phyloP scores from a whole-genome alignment of 106 monocot species.

The Dendrobium officinale region DNA sequence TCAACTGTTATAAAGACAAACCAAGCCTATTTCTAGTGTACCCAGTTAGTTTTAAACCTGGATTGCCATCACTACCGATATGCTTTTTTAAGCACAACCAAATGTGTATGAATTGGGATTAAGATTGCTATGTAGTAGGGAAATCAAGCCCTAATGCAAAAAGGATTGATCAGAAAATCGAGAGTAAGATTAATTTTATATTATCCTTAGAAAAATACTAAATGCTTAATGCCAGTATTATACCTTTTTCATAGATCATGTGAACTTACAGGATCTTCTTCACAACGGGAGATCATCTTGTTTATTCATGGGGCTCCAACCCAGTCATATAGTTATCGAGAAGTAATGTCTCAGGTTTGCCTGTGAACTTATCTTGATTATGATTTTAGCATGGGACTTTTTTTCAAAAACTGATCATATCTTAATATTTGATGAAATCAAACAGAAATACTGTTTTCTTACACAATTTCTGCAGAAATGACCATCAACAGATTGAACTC shows the following conservation, averaged over 20 bases:
- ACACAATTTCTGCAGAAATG: background rate
- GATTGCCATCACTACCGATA: no score
- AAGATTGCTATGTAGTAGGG: background rate
- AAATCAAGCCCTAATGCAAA: background rate
- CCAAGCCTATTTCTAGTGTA: no score
- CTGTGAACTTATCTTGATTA: background rate
- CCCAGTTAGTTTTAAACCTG: no score
- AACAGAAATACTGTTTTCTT: background rate
- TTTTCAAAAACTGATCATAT: background rate
- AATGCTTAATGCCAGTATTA: background rate
- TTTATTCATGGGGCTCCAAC: constrained; percentile 96
- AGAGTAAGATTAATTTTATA: background rate
- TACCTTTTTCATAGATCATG: background rate
- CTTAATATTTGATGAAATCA: background rate
- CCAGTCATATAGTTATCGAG: constrained; percentile 83
- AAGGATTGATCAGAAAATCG: background rate
- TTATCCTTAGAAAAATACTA: background rate
- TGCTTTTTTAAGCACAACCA: no score
- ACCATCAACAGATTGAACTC: background rate
- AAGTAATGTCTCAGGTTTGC: constrained; percentile 85
- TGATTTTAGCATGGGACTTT: background rate
- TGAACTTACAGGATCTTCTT: constrained; percentile 43
- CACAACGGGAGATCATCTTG: constrained; percentile 48
- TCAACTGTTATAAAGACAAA: no score
- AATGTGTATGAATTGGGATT: no score